phyloP scores from a whole-genome alignment of 768 basidiomycete genomes.

The Calocera cornea region DNA sequence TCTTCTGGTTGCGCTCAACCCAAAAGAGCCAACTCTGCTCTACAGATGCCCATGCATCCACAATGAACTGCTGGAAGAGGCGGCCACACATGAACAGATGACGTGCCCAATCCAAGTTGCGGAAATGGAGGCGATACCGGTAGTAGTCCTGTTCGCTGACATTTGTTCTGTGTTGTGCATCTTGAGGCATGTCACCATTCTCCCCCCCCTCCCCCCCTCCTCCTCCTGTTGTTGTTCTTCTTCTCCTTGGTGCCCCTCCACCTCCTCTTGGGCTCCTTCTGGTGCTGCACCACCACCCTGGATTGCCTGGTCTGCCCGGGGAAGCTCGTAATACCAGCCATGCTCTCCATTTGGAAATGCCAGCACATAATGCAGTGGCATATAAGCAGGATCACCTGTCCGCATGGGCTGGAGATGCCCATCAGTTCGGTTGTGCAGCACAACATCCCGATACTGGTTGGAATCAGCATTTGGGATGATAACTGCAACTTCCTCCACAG shows the following conservation, averaged over 20 bases:
- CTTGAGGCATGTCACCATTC: no score
- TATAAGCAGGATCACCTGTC: background rate
- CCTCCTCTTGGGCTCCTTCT: background rate
- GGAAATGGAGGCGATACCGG: background rate
- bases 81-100: background rate
- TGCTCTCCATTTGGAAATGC: background rate
- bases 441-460: background rate
- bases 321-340: background rate
- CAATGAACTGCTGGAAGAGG: constrained; percentile 3
- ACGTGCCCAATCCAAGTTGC: background rate
- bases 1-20: background rate
- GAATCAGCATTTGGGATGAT: constrained; percentile 25
- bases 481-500: constrained; percentile 31
- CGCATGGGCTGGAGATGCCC: background rate
- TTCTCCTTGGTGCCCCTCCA: background rate
- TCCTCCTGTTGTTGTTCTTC: background rate
- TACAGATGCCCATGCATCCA: constrained; percentile 6
- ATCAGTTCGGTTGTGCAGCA: background rate
- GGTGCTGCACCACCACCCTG: background rate
- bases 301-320: background rate
- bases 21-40: background rate
- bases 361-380: background rate
- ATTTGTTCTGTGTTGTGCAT: background rate
- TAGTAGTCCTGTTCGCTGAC: background rate
- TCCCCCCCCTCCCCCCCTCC: no score